Percentiles rank a stretch among this genome's conserved stretches.
phyloP scores from a whole-genome alignment of 306 rosid species.

The Vigna unguiculata region DNA sequence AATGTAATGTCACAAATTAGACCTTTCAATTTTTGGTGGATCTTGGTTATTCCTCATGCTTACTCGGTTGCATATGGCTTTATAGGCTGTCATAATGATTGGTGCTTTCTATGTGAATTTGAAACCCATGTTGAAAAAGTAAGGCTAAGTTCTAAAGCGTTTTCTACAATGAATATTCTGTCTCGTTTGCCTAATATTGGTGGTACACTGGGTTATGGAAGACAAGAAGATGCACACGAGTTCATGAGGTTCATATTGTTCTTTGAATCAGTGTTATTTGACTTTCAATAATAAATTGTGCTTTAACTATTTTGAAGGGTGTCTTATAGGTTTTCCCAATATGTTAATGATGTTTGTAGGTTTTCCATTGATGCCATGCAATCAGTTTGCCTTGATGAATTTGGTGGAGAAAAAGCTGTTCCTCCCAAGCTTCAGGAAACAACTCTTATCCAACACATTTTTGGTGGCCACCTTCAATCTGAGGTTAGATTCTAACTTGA shows the following conservation, averaged over 20 bases:
- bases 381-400: constrained; percentile 83
- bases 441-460: constrained; percentile 84
- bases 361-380: constrained; percentile 90
- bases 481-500: constrained; percentile 60
- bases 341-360: constrained; percentile 50
- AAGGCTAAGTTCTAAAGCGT: constrained; percentile 63
- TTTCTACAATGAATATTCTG: constrained; percentile 82
- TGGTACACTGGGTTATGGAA: constrained; percentile 81
- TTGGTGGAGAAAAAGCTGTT: constrained; percentile 88
- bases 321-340: neutral
- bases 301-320: constrained; percentile 8
- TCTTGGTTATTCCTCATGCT: constrained; percentile 34
- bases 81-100: constrained; percentile 72
- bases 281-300: constrained; percentile 2
- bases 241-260: constrained; percentile 78
- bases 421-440: constrained; percentile 70
- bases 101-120: constrained; percentile 93
- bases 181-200: constrained; percentile 79
- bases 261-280: constrained; percentile 22
- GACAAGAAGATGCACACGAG: constrained; percentile 97
- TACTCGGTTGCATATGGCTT: constrained; percentile 28
- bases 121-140: constrained; percentile 72
- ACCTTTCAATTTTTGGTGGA: neutral
- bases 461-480: constrained; percentile 91
- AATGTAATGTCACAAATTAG: constrained; percentile 58